These are phyloP conservation scores for Phylloporus sp. DNA, from an alignment of 768 basidiomycete genomes.

Conservation along the genomic window DNA sequence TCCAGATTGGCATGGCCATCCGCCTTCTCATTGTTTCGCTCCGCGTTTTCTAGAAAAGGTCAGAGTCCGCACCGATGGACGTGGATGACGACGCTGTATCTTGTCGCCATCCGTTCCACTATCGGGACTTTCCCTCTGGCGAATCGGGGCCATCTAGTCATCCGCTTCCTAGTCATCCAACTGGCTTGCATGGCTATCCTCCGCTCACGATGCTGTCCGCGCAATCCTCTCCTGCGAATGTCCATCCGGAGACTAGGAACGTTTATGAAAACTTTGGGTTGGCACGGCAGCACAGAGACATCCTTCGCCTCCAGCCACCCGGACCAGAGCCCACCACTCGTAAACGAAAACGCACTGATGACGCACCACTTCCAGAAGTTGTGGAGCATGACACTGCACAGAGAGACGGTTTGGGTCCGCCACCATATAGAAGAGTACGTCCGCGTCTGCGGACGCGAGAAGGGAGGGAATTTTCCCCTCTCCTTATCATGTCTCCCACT, in stretches of 20 bases:
- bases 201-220: background rate
- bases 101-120: background rate
- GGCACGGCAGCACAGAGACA: background rate
- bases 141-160: background rate
- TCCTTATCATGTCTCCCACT: slow-evolving; percentile 17
- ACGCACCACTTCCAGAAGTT: background rate
- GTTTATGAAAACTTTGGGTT: background rate
- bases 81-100: slow-evolving; percentile 3
- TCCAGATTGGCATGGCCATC: background rate
- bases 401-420: background rate
- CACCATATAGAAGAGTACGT: slow-evolving; percentile 1
- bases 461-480: slow-evolving; percentile 21
- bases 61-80: slow-evolving; percentile 9
- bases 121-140: background rate
- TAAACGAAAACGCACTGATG: slow-evolving; percentile 18
- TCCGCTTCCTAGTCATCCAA: background rate
- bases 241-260: background rate
- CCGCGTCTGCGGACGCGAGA: slow-evolving; percentile 3
- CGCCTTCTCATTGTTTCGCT: background rate
- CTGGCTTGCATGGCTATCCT: background rate
- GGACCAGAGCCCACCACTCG: background rate
- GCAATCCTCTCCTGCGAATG: background rate
- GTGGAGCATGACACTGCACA: background rate
- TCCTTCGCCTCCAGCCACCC: background rate
- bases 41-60: slow-evolving; percentile 5